Evolutionary conservation across 805 yeast species (phyloP), one percentile per base, ranked within the genome.

Genomic region (Kuraishia ogatae): DNA sequence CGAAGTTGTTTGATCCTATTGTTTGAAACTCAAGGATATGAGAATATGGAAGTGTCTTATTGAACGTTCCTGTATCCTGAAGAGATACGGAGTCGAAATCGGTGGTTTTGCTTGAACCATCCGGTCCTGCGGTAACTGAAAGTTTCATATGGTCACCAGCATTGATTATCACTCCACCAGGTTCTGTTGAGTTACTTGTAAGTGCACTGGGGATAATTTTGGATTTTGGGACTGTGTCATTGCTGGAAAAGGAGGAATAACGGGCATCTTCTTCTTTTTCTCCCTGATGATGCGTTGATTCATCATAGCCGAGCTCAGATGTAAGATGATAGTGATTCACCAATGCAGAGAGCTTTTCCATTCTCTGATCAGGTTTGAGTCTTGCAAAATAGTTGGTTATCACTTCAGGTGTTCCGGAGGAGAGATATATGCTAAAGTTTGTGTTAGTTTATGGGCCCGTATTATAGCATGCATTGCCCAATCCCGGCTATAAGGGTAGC

Each of bases 1-100:
- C 53, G 57, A 70, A 69, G 1, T 56, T 50, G 50, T 69, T 68
- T n/a, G 51, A 20, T 17, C 26, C 3, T 22, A 13, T 17, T n/a
- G 5, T 47, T 15, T 35, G 43, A 35, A 35, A 35, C 7, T 15
- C 43, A 35, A 8, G 43, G n/a, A 35, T 35, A 35, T 35, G n/a
- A 11, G n/a, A 15, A 35, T 35, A 35, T 35, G 43, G 43, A 10
- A 11, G 17, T 35, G 43, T 35, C 13, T 35, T 35, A 15, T 35
- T 35, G n/a, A 11, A 15, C 17, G 13, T 35, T 13, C 4, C n/a
- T 3, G 3, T 10, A 15, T 35, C 43, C 17, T 13, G 43, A 35
- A 11, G n/a, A 5, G 43, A 7, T 35, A 8, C 43, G 6, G 43
- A 13, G 4, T 35, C 43, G 4, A 15, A 13, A 15, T 15, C 43